These are phyloP conservation scores for Raffaelea ambrosiae DNA, from an alignment of 2,329 filamentous ascomycete species.

Conservation along the genomic window DNA sequence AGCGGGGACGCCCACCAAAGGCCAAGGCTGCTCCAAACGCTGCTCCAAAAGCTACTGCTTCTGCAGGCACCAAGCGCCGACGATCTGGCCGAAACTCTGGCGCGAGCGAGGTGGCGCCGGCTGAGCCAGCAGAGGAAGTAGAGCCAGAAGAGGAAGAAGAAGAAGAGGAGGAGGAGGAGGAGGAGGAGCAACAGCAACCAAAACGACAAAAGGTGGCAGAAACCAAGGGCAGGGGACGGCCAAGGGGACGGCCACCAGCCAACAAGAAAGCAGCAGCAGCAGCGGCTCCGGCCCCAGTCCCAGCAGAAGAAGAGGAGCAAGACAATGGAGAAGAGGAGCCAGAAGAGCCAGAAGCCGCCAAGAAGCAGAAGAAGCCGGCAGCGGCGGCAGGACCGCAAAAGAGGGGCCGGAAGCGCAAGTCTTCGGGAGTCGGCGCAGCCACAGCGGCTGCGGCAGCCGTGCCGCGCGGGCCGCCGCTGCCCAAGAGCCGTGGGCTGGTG, in stretches of 20 bases:
- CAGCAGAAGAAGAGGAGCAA: too few relatives aligned
- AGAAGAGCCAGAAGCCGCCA: background rate
- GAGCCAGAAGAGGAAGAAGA: slow-evolving; percentile 7
- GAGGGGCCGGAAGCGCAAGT: slow-evolving; percentile 26
- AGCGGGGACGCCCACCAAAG: slow-evolving; percentile 16
- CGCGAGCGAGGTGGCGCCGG: slow-evolving; percentile 13
- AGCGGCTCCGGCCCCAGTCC: too few relatives aligned
- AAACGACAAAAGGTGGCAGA: background rate
- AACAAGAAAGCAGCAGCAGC: slow-evolving; percentile 3
- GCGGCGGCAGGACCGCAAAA: slow-evolving; percentile 15
- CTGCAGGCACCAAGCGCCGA: slow-evolving; percentile 18
- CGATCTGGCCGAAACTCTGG: slow-evolving; percentile 1
- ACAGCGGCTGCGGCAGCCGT: slow-evolving; percentile 34
- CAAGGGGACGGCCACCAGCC: slow-evolving; percentile 16
- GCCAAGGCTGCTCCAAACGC: slow-evolving; percentile 10
- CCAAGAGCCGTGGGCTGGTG: slow-evolving; percentile 45
- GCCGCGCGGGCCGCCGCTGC: slow-evolving; percentile 46
- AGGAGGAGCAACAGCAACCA: background rate
- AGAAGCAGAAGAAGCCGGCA: slow-evolving; percentile 3
- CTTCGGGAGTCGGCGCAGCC: slow-evolving; percentile 34
- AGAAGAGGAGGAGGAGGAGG: background rate
- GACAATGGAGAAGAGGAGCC: background rate
- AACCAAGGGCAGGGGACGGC: background rate
- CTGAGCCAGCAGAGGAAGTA: slow-evolving; percentile 15
- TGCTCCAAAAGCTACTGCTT: slow-evolving; percentile 12